Conservation (phyloP, 106 monocot species). For the Acorus gramineus region DNA sequence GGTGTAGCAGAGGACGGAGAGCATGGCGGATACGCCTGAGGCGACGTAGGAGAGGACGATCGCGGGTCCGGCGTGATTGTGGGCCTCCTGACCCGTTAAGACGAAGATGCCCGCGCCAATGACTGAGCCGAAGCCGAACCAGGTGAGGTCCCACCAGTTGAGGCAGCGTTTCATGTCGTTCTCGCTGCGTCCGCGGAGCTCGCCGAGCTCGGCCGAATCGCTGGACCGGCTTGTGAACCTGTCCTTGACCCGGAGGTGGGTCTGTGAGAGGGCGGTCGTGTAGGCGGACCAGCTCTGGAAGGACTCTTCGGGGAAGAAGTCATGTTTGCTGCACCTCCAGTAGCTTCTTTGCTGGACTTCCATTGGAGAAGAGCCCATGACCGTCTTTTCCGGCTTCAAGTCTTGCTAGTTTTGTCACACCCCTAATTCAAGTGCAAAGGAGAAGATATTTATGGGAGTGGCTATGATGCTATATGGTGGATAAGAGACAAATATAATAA, state of each 20-base stretch:
- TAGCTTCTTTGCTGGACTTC: slow-evolving; percentile 18
- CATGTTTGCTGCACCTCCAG: slow-evolving; percentile 39
- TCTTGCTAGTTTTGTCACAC: too few species aligned
- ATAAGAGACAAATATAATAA: too few species aligned
- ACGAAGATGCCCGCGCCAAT: slow-evolving; percentile 79
- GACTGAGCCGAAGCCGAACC: slow-evolving; percentile 68
- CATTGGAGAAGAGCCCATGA: too few species aligned
- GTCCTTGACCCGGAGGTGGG: slow-evolving; percentile 30
- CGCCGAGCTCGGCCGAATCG: slow-evolving; percentile 27
- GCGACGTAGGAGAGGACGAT: slow-evolving; percentile 58
- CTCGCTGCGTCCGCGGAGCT: slow-evolving; percentile 22
- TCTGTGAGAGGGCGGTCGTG: slow-evolving; percentile 25
- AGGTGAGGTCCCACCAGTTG: slow-evolving; percentile 69
- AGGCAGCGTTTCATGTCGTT: slow-evolving; percentile 47
- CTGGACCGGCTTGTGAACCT: slow-evolving; percentile 36
- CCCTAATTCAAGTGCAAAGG: too few species aligned
- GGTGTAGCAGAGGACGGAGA: slow-evolving; percentile 76
- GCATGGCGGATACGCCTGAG: slow-evolving; percentile 58
- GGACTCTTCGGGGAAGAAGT: slow-evolving; percentile 66
- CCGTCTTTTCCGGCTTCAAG: too few species aligned
- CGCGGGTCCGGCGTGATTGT: slow-evolving; percentile 50
- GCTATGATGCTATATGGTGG: too few species aligned
- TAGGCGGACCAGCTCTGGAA: slow-evolving; percentile 45
- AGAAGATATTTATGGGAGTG: too few species aligned
- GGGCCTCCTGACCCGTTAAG: slow-evolving; percentile 63